These are phyloP conservation scores for Pascua sp. DNA, from an alignment of 1,284 basidiomycete genomes.

Conservation along the genomic window DNA sequence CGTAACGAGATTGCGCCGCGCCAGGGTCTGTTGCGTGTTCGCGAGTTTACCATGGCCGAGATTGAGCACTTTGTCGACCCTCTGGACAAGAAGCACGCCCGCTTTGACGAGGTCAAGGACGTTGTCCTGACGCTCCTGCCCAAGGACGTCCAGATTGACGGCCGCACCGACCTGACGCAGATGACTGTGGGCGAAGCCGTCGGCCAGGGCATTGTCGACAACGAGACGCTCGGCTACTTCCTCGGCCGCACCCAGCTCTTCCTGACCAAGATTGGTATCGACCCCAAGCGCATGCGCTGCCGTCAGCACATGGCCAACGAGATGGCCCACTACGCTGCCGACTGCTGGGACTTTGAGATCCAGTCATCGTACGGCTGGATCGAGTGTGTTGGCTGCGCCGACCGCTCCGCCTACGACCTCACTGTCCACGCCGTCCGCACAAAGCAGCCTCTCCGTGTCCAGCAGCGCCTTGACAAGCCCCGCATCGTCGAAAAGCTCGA, in stretches of 20 bases:
- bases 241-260: slow-evolving; percentile 88
- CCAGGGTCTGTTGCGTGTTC: slow-evolving; percentile 90
- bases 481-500: slow-evolving; percentile 70
- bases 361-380: slow-evolving; percentile 94
- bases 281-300: slow-evolving; percentile 81
- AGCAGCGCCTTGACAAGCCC: slow-evolving; percentile 80
- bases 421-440: slow-evolving; percentile 58
- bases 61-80: slow-evolving; percentile 99
- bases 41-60: slow-evolving; percentile 99
- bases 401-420: slow-evolving; percentile 91
- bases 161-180: slow-evolving; percentile 62
- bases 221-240: slow-evolving; percentile 97
- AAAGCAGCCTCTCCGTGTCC: slow-evolving; percentile 70
- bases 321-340: slow-evolving; percentile 98
- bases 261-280: slow-evolving; percentile 87
- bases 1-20: slow-evolving; percentile 98
- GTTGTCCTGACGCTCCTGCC: slow-evolving; percentile 75
- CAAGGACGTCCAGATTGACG: slow-evolving; percentile 74
- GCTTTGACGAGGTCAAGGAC: slow-evolving; percentile 77
- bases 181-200: slow-evolving; percentile 90
- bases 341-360: slow-evolving; percentile 99
- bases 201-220: slow-evolving; percentile 77
- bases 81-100: slow-evolving; percentile 79
- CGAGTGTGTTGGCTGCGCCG: slow-evolving; percentile 99
- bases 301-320: slow-evolving; percentile 96